Conservation (phyloP, 78 protist genomes). For the Monosiga brevicollis region DNA sequence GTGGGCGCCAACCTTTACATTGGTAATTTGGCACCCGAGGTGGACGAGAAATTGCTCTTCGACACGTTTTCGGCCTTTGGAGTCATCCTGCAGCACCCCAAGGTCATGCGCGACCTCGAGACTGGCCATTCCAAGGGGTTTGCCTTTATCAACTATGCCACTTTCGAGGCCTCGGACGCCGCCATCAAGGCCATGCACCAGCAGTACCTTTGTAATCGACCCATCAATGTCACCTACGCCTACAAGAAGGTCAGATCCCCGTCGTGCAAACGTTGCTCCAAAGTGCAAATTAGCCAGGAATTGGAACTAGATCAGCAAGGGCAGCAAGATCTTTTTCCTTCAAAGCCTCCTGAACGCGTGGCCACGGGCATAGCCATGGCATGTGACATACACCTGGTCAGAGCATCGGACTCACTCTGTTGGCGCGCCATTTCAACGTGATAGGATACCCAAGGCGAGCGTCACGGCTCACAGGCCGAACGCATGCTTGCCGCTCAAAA, state of each 20-base stretch:
- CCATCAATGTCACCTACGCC: constrained; percentile 12
- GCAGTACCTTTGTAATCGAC: constrained; percentile 33
- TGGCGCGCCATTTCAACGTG: neutral
- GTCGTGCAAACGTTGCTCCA: neutral
- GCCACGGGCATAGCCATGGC: neutral
- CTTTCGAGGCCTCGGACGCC: constrained; percentile 71
- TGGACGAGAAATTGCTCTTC: constrained; percentile 89
- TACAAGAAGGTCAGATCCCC: constrained; percentile 14
- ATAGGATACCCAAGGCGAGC: neutral
- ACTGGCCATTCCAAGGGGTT: constrained; percentile 85
- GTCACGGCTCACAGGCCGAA: constrained; percentile 2
- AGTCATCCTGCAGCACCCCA: constrained; percentile 57
- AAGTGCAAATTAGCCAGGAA: too few species aligned
- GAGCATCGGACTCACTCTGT: neutral
- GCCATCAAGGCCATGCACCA: constrained; percentile 73
- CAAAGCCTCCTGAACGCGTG: neutral
- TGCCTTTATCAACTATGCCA: constrained; percentile 89
- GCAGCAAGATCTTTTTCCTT: neutral
- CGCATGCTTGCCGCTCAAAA: constrained; percentile 20
- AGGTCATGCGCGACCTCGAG: constrained; percentile 84
- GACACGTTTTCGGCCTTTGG: constrained; percentile 96
- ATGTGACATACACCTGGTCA: neutral
- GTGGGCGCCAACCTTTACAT: constrained; percentile 86
- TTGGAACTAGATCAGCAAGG: neutral
- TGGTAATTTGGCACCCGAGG: constrained; percentile 70